A percentile compares a stretch with the other conserved stretches of the same genome.
Conservation (phyloP, 208 protist species). For the Phytomonas sp. region DNA sequence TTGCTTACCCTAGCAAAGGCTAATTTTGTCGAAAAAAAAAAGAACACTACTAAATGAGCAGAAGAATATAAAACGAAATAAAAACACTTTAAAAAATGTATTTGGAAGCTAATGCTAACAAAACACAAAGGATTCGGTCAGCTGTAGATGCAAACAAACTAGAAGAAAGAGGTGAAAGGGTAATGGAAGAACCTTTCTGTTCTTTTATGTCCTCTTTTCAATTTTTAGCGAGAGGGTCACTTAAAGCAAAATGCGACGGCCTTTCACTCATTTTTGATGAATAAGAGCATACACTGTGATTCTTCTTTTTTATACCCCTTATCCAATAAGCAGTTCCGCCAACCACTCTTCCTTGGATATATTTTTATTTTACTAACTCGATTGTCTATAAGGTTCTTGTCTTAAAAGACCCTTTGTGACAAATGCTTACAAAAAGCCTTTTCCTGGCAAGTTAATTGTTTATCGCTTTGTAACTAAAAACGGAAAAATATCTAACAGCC, state of each 20-base stretch:
- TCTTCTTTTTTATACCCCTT: conserved; percentile 6
- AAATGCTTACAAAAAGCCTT: not conserved
- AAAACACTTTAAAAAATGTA: not conserved
- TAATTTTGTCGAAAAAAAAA: conserved; percentile 14
- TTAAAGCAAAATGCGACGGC: not conserved
- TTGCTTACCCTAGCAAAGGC: not conserved
- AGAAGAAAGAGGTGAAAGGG: conserved; percentile 1
- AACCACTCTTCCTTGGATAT: not conserved
- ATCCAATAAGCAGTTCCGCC: not conserved
- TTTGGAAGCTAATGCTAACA: not conserved
- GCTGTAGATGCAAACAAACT: conserved; percentile 10
- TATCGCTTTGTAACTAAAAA: not conserved
- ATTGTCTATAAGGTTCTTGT: not conserved
- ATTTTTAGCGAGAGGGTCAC: not conserved
- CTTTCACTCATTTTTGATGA: not conserved
- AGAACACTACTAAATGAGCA: conserved; percentile 12
- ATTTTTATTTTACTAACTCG: not conserved
- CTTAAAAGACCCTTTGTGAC: not conserved
- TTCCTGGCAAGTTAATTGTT: not conserved
- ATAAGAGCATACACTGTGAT: not conserved
- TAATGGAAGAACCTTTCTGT: not conserved
- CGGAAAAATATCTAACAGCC: not conserved
- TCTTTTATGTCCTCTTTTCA: not conserved
- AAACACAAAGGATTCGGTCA: not conserved
- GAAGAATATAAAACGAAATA: conserved; percentile 7